phyloP scores from a whole-genome alignment of 129 eudicot species.

The Oenanthe sinensis region DNA sequence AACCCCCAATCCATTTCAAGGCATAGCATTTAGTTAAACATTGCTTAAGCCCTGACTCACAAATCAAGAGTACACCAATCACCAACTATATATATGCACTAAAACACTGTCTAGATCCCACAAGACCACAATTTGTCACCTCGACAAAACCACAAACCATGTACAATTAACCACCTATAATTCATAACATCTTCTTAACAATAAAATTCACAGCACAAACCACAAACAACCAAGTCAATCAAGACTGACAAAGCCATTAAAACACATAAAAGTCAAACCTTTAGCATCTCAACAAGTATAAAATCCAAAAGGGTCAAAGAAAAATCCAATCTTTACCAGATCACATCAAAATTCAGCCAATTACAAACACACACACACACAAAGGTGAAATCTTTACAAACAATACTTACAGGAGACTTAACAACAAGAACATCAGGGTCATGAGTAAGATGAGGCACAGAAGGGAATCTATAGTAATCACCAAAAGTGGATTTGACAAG shows the following conservation, averaged over 20 bases:
- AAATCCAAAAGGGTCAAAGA: background rate
- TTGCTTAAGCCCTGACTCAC: background rate
- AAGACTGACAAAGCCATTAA: background rate
- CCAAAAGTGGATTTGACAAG: constrained; percentile 79
- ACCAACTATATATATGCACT: background rate
- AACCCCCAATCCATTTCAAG: background rate
- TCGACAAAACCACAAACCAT: background rate
- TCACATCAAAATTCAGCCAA: background rate
- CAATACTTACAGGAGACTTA: constrained; percentile 55
- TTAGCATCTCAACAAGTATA: background rate
- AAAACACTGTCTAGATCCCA: background rate
- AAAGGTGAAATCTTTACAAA: background rate
- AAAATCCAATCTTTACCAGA: background rate
- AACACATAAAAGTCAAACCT: constrained; percentile 6
- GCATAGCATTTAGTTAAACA: background rate
- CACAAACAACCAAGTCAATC: background rate
- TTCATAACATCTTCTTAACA: background rate
- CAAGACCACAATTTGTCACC: background rate
- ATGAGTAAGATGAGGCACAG: constrained; percentile 15
- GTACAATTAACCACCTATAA: background rate
- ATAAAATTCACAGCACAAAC: background rate
- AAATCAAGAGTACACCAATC: background rate
- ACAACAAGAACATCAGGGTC: constrained; percentile 58
- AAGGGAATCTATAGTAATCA: constrained; percentile 65
- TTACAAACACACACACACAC: background rate